Base-by-base conservation (phyloP, 2,329 filamentous ascomycete species). In the Furcasterigmium sp. region DNA sequence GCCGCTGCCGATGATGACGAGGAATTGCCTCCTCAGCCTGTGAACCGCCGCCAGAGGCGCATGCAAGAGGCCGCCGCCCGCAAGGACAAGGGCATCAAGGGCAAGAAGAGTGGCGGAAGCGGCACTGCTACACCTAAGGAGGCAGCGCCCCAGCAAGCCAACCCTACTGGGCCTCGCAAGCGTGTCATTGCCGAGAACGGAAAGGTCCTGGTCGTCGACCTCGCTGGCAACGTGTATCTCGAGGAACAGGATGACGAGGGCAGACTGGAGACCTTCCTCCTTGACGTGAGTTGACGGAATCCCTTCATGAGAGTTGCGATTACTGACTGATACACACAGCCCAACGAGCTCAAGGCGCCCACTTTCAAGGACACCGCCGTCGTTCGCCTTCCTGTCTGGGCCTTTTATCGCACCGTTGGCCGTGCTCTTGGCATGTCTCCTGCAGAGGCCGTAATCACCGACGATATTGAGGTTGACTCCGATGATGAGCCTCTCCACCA, bases 141-240 rank as follows among this genome's bases (percentile, higher is more conserved):
- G 53, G 77, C 78, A 0, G 72, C 76, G 38, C 73, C 75, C 39
- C 68, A 64, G 49, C 66, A 68, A 49, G 64, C 73, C 42, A 80
- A 81, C 10, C 80, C 87, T 2, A 78, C 82, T 29, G 90, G 91
- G 17, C 75, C 85, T 26, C 88, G 88, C 68, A 95, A 91, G 75
- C 78, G 88, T 28, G 88, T 97, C 14, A 80, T 91, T 20, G 91
- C 91, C 3, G 86, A 95, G 72, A 98, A 98, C 56, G 93, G 93
- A 53, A 98, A 97, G 72, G 76, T 95, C 1, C 72, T 98, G 29
- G 84, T 98, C 44, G 93, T 98, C 4, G 91, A 98, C 65, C 88
- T 87, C 1, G 72, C 85, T 9, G 93, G 93, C 21, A 90, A 96
- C 55, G 93, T 98, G 11, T 98, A 88, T 59, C 73, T 98, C n/a